Conservation (phyloP, 352 stramenopile species). For the Pythium coloratum region DNA sequence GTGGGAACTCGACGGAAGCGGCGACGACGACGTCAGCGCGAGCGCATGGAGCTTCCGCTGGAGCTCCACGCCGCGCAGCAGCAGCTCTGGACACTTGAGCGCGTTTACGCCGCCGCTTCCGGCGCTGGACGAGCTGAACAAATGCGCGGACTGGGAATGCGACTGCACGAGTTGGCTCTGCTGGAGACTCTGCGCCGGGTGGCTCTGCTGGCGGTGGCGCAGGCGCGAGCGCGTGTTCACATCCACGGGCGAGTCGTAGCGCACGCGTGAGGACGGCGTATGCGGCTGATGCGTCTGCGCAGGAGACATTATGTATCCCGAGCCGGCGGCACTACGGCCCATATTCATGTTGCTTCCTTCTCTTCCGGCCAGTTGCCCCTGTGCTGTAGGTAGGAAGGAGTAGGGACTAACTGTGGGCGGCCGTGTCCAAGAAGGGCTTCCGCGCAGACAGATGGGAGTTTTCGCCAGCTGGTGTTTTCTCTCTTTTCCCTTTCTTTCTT, state of each 20-base stretch:
- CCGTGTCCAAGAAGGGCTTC: not conserved
- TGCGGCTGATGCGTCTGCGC: not conserved
- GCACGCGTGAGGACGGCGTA: not conserved
- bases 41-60: constrained; percentile 13
- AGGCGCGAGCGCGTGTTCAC: not conserved
- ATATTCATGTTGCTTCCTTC: not conserved
- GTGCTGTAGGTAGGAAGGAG: not conserved
- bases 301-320: not conserved
- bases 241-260: constrained; percentile 1
- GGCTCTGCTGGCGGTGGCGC: constrained; percentile 1
- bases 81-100: constrained; percentile 39
- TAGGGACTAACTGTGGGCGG: not conserved
- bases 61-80: constrained; percentile 32
- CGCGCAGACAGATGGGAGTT: not conserved
- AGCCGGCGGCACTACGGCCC: not conserved
- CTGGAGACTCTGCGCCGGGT: not conserved
- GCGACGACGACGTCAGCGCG: not conserved
- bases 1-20: not conserved
- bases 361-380: not conserved
- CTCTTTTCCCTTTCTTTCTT: not conserved
- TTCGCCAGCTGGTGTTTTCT: not conserved
- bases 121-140: constrained; percentile 4
- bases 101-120: constrained; percentile 12
- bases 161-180: not conserved
- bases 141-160: not conserved